Evolutionary conservation across 805 yeast species (phyloP), one percentile per base, ranked within the genome.

Genomic region (Wickerhamomyces silvicola): DNA sequence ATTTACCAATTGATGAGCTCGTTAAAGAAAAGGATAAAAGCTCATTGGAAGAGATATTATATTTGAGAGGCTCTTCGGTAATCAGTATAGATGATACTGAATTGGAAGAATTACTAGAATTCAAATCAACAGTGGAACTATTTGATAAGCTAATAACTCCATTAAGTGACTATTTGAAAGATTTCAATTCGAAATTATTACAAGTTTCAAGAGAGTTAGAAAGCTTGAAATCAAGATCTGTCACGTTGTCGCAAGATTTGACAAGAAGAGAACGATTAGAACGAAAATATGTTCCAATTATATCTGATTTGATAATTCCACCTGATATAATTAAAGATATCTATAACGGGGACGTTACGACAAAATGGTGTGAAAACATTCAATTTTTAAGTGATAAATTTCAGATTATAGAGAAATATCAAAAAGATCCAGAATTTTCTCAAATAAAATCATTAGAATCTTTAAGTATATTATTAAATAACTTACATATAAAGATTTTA

Each of bases 241-340:
- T 67, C 12, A 56, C 60, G 12, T 53, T 81, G 25, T 66, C 71
- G 24, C 45, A 55, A 14, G 62, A 75, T 24, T 61, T 79, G 10
- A 61, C 61, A 10, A 56, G 60, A 24, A 72, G 80, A 30, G 64
- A 69, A 12, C 45, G 57, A 20, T 65, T 71, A 13, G 73, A 77
- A 35, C 53, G 56, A 7, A 64, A 64, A 31, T 68, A 87, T 35
- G 75, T 81, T 13, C 94, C 95, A 0, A 60, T 84, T n/a, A 78
- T 87, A 1, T 69, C 81, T 23, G 88, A 83, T 42, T 61, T 83
- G 22, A 62, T 82, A 37, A 72, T 88, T 7, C 83, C 96, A 1
- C 92, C 95, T 0, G 71, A 71, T 1, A 64, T 82, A 3, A 72
- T 83, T 6, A 59, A 62, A 35, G 71, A 78, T 6, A 63, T 90